A percentile compares a stretch with the other conserved stretches of the same genome.
Conservation (phyloP, 805 yeast species). For the Metschnikowia dekortorum region DNA sequence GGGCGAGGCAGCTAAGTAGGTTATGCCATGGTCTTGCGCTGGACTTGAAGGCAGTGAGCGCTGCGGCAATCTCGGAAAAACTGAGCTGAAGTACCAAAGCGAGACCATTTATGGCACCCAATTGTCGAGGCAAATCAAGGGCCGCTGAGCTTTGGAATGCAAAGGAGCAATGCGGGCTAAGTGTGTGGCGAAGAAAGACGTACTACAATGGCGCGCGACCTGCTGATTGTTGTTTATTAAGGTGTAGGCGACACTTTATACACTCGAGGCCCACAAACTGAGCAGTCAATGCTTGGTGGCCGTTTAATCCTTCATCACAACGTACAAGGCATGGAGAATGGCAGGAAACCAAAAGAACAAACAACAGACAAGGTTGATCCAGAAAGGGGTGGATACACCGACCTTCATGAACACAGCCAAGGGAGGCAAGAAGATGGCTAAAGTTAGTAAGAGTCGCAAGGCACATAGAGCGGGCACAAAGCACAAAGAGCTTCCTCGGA, state of each 20-base stretch:
- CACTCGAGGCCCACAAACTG: not conserved
- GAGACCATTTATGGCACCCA: no score
- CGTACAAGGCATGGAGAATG: conserved; percentile 69
- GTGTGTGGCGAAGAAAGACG: not conserved
- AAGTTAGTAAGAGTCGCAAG: conserved; percentile 13
- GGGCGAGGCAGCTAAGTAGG: no score
- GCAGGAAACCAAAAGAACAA: conserved; percentile 72
- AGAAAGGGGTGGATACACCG: conserved; percentile 61
- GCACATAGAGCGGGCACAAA: conserved; percentile 1
- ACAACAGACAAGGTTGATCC: conserved; percentile 62
- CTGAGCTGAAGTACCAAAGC: no score
- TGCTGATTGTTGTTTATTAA: not conserved
- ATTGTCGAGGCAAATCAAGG: no score
- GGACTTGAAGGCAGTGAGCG: no score
- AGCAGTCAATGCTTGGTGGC: not conserved
- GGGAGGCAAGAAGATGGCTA: conserved; percentile 67
- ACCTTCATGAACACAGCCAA: conserved; percentile 68
- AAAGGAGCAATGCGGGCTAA: no score
- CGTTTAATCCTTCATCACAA: conserved; percentile 37
- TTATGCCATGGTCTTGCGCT: no score
- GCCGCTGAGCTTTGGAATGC: not conserved
- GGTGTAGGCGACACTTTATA: not conserved
- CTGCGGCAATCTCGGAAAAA: no score
- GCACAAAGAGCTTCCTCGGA: not conserved
- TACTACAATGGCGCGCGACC: not conserved